Conservation (phyloP, 1,284 basidiomycete species). For the Singerocomus inundabilis region DNA sequence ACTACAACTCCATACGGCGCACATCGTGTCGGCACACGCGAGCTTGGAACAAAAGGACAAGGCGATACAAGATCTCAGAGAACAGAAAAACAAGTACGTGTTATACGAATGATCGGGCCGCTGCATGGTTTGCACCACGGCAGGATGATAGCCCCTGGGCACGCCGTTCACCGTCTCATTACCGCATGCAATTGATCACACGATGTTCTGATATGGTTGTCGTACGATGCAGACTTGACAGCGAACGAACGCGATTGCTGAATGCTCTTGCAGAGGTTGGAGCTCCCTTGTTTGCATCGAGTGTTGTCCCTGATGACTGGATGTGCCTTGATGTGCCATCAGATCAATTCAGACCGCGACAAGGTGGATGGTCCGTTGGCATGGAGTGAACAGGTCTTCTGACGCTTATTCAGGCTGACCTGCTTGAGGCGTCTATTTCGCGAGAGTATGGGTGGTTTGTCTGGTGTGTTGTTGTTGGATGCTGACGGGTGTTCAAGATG, state of each 20-base stretch:
- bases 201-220: conserved; percentile 14
- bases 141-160: neutral
- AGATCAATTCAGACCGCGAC: conserved; percentile 79
- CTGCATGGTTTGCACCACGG: neutral
- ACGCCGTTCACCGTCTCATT: neutral
- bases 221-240: conserved; percentile 54
- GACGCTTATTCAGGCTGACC: conserved; percentile 44
- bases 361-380: conserved; percentile 44
- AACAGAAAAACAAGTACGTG: conserved; percentile 75
- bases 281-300: conserved; percentile 3
- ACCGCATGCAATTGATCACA: neutral
- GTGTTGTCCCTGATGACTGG: conserved; percentile 10
- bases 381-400: conserved; percentile 6
- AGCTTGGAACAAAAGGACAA: conserved; percentile 72
- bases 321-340: conserved; percentile 1
- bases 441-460: conserved; percentile 52
- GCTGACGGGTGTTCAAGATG: conserved; percentile 46
- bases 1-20: conserved; percentile 79
- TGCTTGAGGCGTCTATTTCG: conserved; percentile 50
- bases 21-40: conserved; percentile 77
- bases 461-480: conserved; percentile 3
- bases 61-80: conserved; percentile 72
- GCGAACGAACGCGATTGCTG: conserved; percentile 63
- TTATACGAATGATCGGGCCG: conserved; percentile 1
- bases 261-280: conserved; percentile 65